These are phyloP conservation scores for Eutrema japonicum DNA, from an alignment of 345 rosid species.

Conservation along the genomic window DNA sequence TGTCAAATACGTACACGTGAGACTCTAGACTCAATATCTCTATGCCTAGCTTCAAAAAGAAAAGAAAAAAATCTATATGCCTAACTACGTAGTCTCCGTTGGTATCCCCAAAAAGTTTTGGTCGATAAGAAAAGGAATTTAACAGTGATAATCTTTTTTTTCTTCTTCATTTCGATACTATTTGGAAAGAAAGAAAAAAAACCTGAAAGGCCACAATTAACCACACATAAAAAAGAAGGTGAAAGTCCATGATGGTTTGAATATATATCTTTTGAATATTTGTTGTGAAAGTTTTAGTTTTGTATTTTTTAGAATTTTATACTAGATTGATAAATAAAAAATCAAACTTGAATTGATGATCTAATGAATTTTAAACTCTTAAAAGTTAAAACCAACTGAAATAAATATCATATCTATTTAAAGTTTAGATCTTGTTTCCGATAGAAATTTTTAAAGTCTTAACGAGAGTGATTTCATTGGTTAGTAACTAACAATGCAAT, in stretches of 20 bases:
- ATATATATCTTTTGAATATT: not conserved
- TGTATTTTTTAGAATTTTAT: not conserved
- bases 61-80: not conserved
- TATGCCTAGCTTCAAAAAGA: not conserved
- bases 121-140: constrained; percentile 15
- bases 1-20: constrained; percentile 3
- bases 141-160: constrained; percentile 6
- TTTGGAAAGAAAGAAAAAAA: not conserved
- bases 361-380: not conserved
- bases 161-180: not conserved
- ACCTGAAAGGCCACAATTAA: not conserved
- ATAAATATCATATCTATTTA: not conserved
- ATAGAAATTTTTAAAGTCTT: not conserved
- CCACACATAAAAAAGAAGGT: too few relatives aligned
- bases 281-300: not conserved
- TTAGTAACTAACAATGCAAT: not conserved
- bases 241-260: too few relatives aligned
- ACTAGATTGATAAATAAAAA: not conserved
- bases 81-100: not conserved
- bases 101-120: not conserved
- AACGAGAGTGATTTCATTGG: too few relatives aligned
- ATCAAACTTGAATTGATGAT: not conserved
- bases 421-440: not conserved
- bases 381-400: not conserved
- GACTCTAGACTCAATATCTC: constrained; percentile 1